phyloP scores from a whole-genome alignment of 1,284 basidiomycete species.

The Uromyces viciae-fabae region DNA sequence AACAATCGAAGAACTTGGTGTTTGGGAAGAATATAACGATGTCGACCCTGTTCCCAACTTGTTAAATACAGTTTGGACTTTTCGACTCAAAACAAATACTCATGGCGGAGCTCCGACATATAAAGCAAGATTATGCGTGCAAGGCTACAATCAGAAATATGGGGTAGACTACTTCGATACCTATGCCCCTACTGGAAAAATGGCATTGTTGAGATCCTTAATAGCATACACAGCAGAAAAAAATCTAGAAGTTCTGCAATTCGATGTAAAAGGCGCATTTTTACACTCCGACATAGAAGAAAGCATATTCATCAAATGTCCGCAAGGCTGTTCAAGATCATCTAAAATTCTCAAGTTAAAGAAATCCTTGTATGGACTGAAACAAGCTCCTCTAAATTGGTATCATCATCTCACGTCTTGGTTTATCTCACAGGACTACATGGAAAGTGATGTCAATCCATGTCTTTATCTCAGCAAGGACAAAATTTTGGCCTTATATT shows the following conservation, averaged over 20 bases:
- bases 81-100: slow-evolving; percentile 55
- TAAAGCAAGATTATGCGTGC: slow-evolving; percentile 58
- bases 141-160: slow-evolving; percentile 58
- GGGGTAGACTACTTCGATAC: slow-evolving; percentile 59
- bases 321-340: slow-evolving; percentile 47
- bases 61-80: slow-evolving; percentile 56
- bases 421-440: not conserved
- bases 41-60: not conserved
- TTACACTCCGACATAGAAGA: slow-evolving; percentile 58
- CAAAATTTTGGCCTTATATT: not conserved
- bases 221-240: slow-evolving; percentile 55
- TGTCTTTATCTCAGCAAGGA: not conserved
- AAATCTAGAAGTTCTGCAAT: slow-evolving; percentile 55
- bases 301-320: slow-evolving; percentile 55
- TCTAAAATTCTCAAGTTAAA: not conserved
- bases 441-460: not conserved
- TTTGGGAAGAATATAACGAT: slow-evolving; percentile 10
- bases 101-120: slow-evolving; percentile 52
- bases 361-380: not conserved
- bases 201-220: slow-evolving; percentile 54
- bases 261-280: slow-evolving; percentile 58
- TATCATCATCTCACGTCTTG: not conserved
- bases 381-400: not conserved
- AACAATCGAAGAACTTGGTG: not conserved
- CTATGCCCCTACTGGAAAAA: slow-evolving; percentile 56